Percentiles rank a stretch among this genome's conserved stretches.
Conservation (phyloP, 805 yeast genomes). For the Yamadazyma scolyti region DNA sequence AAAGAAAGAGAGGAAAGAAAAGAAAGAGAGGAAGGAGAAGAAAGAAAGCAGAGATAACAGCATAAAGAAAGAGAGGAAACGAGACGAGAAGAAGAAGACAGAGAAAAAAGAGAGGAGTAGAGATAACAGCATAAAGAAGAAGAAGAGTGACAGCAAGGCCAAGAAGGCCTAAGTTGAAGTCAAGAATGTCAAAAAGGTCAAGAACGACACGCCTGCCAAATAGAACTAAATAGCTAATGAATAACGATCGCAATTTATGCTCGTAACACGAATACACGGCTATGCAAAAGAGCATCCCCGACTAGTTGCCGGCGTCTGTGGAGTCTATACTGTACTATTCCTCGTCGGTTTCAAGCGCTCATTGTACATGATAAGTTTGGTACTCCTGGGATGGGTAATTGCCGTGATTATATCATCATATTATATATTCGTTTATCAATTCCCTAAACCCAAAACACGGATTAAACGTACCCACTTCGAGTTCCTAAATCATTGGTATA, state of each 20-base stretch:
- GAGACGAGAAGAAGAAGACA: conserved; percentile 12
- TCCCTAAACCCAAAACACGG: background rate
- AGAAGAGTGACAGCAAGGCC: conserved; percentile 5
- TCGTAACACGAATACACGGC: too few species aligned
- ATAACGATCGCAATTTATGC: conserved; percentile 8
- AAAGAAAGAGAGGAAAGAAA: conserved; percentile 8
- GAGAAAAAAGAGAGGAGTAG: conserved; percentile 10
- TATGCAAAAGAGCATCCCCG: too few species aligned
- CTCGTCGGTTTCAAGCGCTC: too few species aligned
- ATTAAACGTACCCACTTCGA: conserved; percentile 3
- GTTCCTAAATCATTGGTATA: conserved; percentile 10
- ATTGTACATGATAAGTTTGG: too few species aligned
- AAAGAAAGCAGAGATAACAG: conserved; percentile 16
- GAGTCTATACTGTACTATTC: too few species aligned
- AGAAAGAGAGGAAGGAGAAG: conserved; percentile 15
- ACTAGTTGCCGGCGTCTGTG: too few species aligned
- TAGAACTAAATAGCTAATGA: conserved; percentile 14
- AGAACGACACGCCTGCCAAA: conserved; percentile 14
- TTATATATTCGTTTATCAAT: conserved; percentile 4
- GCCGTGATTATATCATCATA: too few species aligned
- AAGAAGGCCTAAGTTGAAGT: conserved; percentile 14
- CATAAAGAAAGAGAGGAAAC: conserved; percentile 15
- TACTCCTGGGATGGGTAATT: too few species aligned
- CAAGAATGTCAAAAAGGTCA: conserved; percentile 18
- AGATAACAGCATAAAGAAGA: conserved; percentile 8